phyloP scores from a whole-genome alignment of 495 filamentous ascomycete species.

The Aspergillus wentii region DNA sequence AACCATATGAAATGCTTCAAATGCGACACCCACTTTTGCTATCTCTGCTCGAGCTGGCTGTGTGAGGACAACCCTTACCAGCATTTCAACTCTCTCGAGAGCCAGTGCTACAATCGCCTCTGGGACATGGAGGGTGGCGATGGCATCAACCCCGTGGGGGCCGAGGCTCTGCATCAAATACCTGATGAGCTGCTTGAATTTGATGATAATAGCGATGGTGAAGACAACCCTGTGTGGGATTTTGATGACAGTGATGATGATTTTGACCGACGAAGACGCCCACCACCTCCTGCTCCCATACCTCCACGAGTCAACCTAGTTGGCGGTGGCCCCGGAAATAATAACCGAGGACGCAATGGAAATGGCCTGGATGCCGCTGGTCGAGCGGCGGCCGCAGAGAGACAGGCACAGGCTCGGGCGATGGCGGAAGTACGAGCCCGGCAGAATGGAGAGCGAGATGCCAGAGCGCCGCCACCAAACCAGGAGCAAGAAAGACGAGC shows the following conservation, averaged over 20 bases:
- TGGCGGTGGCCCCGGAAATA: slow-evolving; percentile 14
- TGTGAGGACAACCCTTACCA: slow-evolving; percentile 72
- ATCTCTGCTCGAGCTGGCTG: slow-evolving; percentile 89
- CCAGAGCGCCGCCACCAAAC: slow-evolving; percentile 8
- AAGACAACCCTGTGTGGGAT: slow-evolving; percentile 22
- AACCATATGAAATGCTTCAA: slow-evolving; percentile 97
- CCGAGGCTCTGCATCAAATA: slow-evolving; percentile 37
- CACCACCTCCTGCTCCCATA: slow-evolving; percentile 40
- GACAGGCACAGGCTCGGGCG: slow-evolving; percentile 39
- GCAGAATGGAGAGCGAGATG: background rate
- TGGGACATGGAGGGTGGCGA: slow-evolving; percentile 90
- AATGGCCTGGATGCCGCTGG: slow-evolving; percentile 32
- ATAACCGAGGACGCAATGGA: slow-evolving; percentile 21
- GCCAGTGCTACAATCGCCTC: slow-evolving; percentile 71
- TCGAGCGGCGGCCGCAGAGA: slow-evolving; percentile 36
- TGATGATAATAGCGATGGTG: slow-evolving; percentile 34
- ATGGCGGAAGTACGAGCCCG: slow-evolving; percentile 34
- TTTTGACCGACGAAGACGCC: slow-evolving; percentile 16
- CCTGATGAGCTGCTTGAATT: slow-evolving; percentile 31
- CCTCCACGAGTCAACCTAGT: slow-evolving; percentile 29
- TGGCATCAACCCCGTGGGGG: slow-evolving; percentile 46
- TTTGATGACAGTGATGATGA: slow-evolving; percentile 27
- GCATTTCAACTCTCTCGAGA: slow-evolving; percentile 74
- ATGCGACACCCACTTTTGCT: slow-evolving; percentile 91
- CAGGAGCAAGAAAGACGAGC: slow-evolving; percentile 8